Evolutionary conservation across 148 eudicot genomes (phyloP).

Genomic region (Polygonum maritimum): DNA sequence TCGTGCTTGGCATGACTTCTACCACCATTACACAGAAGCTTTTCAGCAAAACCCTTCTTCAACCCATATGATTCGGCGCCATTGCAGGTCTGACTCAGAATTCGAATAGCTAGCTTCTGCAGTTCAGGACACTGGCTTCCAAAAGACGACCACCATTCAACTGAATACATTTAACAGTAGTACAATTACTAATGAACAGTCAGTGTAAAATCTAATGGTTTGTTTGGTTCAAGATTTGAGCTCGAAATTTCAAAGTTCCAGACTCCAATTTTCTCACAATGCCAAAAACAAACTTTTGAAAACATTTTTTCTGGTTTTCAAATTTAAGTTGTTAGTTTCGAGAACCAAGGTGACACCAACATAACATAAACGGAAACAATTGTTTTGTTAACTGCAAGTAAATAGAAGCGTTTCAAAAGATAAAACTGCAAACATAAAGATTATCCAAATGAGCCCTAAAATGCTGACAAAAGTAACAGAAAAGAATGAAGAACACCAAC

Average conservation of each 20-base stretch:
- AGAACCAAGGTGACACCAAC: too few species aligned
- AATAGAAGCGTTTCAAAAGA: too few species aligned
- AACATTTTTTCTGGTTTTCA: too few species aligned
- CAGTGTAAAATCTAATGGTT: too few species aligned
- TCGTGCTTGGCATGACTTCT: constrained; percentile 25
- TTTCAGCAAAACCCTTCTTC: constrained; percentile 47
- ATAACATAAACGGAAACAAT: too few species aligned
- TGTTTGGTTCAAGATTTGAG: too few species aligned
- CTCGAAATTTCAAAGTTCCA: too few species aligned
- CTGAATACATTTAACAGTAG: constrained; percentile 25
- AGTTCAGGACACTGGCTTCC: constrained; percentile 57
- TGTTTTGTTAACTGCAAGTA: too few species aligned
- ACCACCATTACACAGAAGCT: constrained; percentile 21
- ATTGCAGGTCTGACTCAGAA: constrained; percentile 57
- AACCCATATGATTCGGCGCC: constrained; percentile 50
- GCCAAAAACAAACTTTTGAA: too few species aligned
- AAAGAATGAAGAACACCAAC: neutral
- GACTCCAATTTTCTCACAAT: too few species aligned
- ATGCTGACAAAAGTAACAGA: neutral
- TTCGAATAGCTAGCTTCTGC: constrained; percentile 41
- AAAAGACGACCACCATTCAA: constrained; percentile 44
- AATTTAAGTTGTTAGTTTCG: too few species aligned
- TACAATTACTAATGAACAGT: neutral
- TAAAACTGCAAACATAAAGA: too few species aligned
- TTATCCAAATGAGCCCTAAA: neutral